Evolutionary conservation across 2,329 filamentous ascomycete genomes (phyloP).

Genomic region (Pyrenochaeta sp.): DNA sequence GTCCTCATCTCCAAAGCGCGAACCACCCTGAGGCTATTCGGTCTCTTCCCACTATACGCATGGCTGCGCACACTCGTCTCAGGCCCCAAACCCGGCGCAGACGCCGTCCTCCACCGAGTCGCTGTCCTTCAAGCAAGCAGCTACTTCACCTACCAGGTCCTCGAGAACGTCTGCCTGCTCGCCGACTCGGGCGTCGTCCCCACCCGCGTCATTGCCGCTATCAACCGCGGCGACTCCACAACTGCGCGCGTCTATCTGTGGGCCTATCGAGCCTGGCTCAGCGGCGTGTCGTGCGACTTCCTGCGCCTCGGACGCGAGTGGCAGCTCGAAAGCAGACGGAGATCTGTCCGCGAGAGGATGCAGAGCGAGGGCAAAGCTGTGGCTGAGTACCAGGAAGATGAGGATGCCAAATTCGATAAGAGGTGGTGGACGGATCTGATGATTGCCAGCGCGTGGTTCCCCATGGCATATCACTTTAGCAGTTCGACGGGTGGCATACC

Average conservation of each 20-base stretch:
- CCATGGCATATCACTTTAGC: constrained; percentile 53
- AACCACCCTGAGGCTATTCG: constrained; percentile 54
- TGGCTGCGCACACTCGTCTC: constrained; percentile 52
- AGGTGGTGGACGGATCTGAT: constrained; percentile 54
- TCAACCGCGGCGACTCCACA: constrained; percentile 45
- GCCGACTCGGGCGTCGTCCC: constrained; percentile 52
- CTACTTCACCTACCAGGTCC: constrained; percentile 54
- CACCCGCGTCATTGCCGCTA: constrained; percentile 41
- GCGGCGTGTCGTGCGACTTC: constrained; percentile 54
- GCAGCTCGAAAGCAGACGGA: constrained; percentile 48
- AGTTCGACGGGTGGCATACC: constrained; percentile 49
- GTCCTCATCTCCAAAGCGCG: constrained; percentile 51
- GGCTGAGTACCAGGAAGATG: constrained; percentile 45
- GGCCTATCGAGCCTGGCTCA: constrained; percentile 54
- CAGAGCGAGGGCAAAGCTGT: constrained; percentile 36
- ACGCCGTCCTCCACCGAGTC: constrained; percentile 52
- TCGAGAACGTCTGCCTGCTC: constrained; percentile 54
- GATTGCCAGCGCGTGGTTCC: constrained; percentile 54
- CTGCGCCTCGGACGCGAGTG: constrained; percentile 52
- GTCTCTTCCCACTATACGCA: constrained; percentile 54
- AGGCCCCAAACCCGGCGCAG: constrained; percentile 52
- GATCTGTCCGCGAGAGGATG: constrained; percentile 37
- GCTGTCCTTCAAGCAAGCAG: constrained; percentile 50
- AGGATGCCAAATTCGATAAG: constrained; percentile 45
- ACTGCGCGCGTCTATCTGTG: constrained; percentile 49